Evolutionary conservation across 805 yeast genomes (phyloP), one percentile per base, ranked within the genome.

Genomic region (Maudiozyma serrabonitensis): DNA sequence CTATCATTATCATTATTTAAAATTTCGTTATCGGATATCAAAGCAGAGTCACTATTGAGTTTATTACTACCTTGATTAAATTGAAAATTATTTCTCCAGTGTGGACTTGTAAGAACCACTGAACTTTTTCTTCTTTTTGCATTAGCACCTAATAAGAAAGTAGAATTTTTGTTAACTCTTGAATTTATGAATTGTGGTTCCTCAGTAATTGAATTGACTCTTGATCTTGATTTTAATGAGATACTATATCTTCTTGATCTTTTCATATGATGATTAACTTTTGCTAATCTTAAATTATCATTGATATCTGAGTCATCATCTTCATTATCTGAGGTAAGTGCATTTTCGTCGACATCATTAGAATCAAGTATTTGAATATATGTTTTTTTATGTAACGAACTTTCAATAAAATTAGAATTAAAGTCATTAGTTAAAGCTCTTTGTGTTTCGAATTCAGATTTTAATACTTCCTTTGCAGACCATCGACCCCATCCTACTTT

Each of bases 401-500:
- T 31, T 9, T 46, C 47, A 9, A 50, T 56, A 25, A 52, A 40
- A 46, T 69, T 69, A 12, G 67, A 62, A 45, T 69, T 69, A 2
- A 66, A 61, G 9, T 61, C 56, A 46, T 59, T 75, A 63, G 62
- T 72, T 58, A 59, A 59, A 61, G 64, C 75, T 69, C 74, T 62
- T 66, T 75, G 58, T 58, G 26, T 18, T 18, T 48, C 55, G 46
- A 72, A 52, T 11, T 44, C 21, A 8, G 21, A 43, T 5, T 15
- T 23, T n/a, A 34, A 26, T 13, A 67, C 78, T 43, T 71, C 68
- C 56, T 81, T 75, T 2, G 89, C 93, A 26, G 58, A 52, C 97
- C 97, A 90, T 64, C 89, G 95, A 51, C 97, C 97, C 97, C 97
- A 90, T 16, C 97, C 96, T 26, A 90, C 87, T 69, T 90, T 90